Evolutionary conservation across 2,329 filamentous ascomycete genomes (phyloP).

Genomic region (Didymellaceae sp.): DNA sequence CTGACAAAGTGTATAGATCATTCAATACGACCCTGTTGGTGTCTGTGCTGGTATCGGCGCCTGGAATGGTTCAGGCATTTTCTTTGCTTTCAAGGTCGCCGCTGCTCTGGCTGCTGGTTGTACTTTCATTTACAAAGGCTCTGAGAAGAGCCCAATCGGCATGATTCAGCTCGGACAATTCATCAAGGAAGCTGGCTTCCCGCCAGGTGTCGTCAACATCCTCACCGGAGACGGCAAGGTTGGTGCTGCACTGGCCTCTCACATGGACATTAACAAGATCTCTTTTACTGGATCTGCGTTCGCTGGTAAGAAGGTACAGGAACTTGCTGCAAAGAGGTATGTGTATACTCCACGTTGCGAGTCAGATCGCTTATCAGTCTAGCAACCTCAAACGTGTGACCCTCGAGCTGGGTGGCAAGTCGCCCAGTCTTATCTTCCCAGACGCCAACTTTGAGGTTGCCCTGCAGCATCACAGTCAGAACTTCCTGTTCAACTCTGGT

Average conservation of each 20-base stretch:
- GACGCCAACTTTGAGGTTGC: slow-evolving; percentile 58
- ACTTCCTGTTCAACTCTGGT: slow-evolving; percentile 35
- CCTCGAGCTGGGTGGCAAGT: slow-evolving; percentile 57
- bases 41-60: slow-evolving; percentile 42
- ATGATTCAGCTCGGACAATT: slow-evolving; percentile 32
- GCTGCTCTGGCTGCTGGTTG: slow-evolving; percentile 45
- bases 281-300: slow-evolving; percentile 50
- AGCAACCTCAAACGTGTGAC: slow-evolving; percentile 51
- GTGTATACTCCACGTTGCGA: too few relatives aligned
- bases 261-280: slow-evolving; percentile 53
- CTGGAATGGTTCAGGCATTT: slow-evolving; percentile 34
- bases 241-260: slow-evolving; percentile 46
- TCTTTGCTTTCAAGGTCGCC: slow-evolving; percentile 37
- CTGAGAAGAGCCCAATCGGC: slow-evolving; percentile 37
- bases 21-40: slow-evolving; percentile 36
- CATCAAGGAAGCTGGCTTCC: slow-evolving; percentile 45
- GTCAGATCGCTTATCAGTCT: background rate
- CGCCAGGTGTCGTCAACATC: slow-evolving; percentile 51
- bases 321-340: slow-evolving; percentile 32
- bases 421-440: slow-evolving; percentile 55
- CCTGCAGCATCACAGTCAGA: slow-evolving; percentile 31
- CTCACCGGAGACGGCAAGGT: slow-evolving; percentile 39
- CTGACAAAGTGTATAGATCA: slow-evolving; percentile 9
- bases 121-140: slow-evolving; percentile 39
- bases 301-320: slow-evolving; percentile 47